Evolutionary conservation across 345 rosid species (phyloP), one percentile per base, ranked within the genome.

Genomic region (Boechera retrofracta): DNA sequence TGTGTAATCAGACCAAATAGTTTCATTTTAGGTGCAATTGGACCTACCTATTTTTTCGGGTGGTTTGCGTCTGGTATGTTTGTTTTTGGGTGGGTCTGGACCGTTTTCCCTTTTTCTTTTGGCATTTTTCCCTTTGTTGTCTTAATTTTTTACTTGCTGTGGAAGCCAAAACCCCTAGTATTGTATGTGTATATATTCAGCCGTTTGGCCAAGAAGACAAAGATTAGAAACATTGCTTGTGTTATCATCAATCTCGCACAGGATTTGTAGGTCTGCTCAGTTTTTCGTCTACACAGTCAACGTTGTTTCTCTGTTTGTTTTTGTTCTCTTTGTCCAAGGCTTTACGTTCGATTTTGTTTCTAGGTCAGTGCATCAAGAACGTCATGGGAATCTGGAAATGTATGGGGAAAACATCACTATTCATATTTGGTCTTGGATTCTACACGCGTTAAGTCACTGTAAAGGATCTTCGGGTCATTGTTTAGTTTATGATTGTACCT

Each of bases 371-470:
- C 24, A n/a, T 16, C 24, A 48, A 7, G 24, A 48, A 6, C 10
- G 2, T 48, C 10, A 48, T 48, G 52, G 24, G 52, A 48, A 48
- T 48, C 24, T 48, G 24, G 52, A 48, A 18, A 24, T n/a, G 9
- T 48, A n/a, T 48, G 24, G 52, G 4, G 52, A 48, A 48, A 48
- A 48, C 24, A 48, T 16, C 52, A 47, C 8, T 48, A 2, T 0
- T 48, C 52, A 48, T 48, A 48, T 48, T 48, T 48, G 51, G 51
- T 45, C 51, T 45, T 45, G 51, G 18, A 45, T 45, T 45, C 51
- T 45, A 15, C 21, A 45, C 51, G 0, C 18, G 51, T 45, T 21
- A 45, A 45, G 51, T 45, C 47, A 5, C n/a, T 42, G 6, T 42
- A 42, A 12, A 42, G 47, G 47, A 15, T 45, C 51, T 39, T 10